These are phyloP conservation scores for Cryomyces antarcticus DNA, from an alignment of 495 filamentous ascomycete species.

Conservation along the genomic window DNA sequence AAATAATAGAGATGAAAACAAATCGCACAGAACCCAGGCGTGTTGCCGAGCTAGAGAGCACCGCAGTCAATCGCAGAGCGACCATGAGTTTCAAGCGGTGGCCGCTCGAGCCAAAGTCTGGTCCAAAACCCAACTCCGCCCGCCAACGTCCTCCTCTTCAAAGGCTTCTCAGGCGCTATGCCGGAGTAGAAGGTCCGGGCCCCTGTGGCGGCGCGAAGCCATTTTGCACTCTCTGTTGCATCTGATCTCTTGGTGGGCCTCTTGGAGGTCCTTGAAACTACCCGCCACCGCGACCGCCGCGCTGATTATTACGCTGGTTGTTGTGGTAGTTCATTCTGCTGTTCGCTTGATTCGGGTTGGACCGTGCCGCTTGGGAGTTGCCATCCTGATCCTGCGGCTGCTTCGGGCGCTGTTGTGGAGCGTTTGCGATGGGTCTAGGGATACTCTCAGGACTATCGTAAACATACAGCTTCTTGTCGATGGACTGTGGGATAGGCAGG, in stretches of 20 bases:
- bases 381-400: neutral
- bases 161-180: neutral
- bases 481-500: conserved; percentile 75
- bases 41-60: neutral
- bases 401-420: conserved; percentile 4
- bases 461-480: conserved; percentile 96
- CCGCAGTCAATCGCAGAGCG: neutral
- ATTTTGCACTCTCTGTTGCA: conserved; percentile 3
- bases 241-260: conserved; percentile 5
- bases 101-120: neutral
- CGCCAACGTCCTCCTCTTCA: neutral
- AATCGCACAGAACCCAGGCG: neutral
- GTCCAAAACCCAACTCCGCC: neutral
- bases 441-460: conserved; percentile 93
- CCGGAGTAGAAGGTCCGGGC: neutral
- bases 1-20: neutral
- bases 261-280: neutral
- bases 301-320: conserved; percentile 1
- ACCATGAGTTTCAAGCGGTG: neutral
- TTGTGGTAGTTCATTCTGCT: neutral
- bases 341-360: neutral
- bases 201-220: conserved; percentile 1
- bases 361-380: neutral
- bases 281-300: neutral
- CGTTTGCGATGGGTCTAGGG: conserved; percentile 48